Evolutionary conservation across 352 stramenopile species (phyloP), one percentile per base, ranked within the genome.

Genomic region (Discostella stelligera): DNA sequence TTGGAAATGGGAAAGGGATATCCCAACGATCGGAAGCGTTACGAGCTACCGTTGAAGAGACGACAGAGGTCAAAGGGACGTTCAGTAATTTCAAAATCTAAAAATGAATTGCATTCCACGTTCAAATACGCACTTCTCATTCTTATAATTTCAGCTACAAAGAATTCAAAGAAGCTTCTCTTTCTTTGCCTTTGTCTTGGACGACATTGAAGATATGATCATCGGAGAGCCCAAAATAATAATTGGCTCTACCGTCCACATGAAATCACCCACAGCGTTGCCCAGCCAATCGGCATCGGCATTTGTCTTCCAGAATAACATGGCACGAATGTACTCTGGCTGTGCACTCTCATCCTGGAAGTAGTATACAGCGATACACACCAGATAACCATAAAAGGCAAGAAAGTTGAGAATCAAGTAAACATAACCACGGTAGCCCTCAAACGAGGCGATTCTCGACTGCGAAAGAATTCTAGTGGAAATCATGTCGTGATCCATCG

Each of bases 361-460:
- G 53, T 91, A 91, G 60, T 84, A 94, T 5, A 73, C 61, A 30
- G 91, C 8, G 49, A 89, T 84, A 44, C 69, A 78, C 39, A 87
- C 71, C 11, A 91, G 41, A 61, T 93, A 91, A n/a, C 87, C 85
- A 64, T 91, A 93, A 75, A 94, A 92, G 5, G 89, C 89, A 60
- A 88, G 66, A 59, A 87, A 91, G 53, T 94, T 94, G 30, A 92
- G 65, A 0, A 92, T 27, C 41, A 92, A 78, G 55, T 91, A 94
- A 10, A 90, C 4, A 44, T 89, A 91, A 69, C 91, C 83, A 30
- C 84, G 74, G 53, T 89, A 88, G 41, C 83, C 86, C 55, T 91
- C 83, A 60, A 86, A 78, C 5, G 66, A 46, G 27, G 54, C 41
- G 25, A 77, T 53, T 23, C 58, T 60, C 9, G 75, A 77, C 48